Evolutionary conservation across 2,329 filamentous ascomycete species (phyloP), one percentile per base, ranked within the genome.

Genomic region (Phyllosticta citriasiana): DNA sequence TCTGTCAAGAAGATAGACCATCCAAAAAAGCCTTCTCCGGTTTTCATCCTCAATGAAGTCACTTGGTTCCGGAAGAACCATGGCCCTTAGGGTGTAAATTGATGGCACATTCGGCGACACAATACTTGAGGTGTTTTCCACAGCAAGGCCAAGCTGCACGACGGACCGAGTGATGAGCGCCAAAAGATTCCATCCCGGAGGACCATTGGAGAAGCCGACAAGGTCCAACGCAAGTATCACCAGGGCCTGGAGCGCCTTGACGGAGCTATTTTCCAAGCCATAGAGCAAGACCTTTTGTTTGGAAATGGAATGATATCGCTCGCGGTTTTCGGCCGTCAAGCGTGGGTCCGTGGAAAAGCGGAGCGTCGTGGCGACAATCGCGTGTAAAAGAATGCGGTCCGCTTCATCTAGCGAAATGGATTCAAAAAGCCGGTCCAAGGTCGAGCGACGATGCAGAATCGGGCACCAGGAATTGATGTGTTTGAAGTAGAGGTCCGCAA

Each of bases 11-110:
- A 96, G 77, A 70, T 96, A 97, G 10, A 96, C 86, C 86, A 95
- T 93, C 92, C 92, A 97, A 73, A 97, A 96, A 0, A 96, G 78
- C 26, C 92, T 81, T 27, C 92, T 82, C 27, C 91, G 81, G 52
- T 89, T 88, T 72, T 97, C 92, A 64, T 96, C 92, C 70, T 96
- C 91, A 61, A 96, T 88, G 73, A 92, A 96, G 64, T 91, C 88
- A 57, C 84, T 86, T 0, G 92, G 83, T 63, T 96, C 91, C 0
- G 91, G 88, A 0, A 96, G 78, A 2, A 93, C 86, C 78, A 92
- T 92, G 16, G 91, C 90, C 60, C 91, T 82, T 53, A 96, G 78
- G 0, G 91, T 96, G 71, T 95, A 96, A 55, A 96, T 96, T 0
- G 92, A 96, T 1, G 87, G 85, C 71, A 88, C 91, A 60, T 85